Evolutionary conservation across 2,329 filamentous ascomycete genomes (phyloP).

Genomic region (Pyrenochaeta sp.): DNA sequence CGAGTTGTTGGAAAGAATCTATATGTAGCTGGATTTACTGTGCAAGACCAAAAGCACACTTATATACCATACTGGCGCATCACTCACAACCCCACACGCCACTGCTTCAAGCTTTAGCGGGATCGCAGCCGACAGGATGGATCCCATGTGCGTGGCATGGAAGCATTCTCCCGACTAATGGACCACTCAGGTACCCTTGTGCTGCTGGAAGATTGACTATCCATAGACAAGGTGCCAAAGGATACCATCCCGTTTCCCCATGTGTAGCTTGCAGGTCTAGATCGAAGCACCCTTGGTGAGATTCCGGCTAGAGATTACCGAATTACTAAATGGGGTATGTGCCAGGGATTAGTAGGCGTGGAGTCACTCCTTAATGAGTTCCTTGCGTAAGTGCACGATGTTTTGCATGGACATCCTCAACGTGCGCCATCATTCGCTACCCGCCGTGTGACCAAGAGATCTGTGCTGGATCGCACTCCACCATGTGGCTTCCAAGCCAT

Average conservation of each 20-base stretch:
- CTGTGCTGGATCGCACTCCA: constrained; percentile 16
- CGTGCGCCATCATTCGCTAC: constrained; percentile 15
- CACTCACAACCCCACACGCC: not conserved
- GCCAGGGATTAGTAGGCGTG: constrained; percentile 9
- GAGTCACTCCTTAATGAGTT: constrained; percentile 4
- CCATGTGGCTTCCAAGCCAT: constrained; percentile 13
- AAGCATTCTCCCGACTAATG: not conserved
- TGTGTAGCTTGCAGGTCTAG: constrained; percentile 13
- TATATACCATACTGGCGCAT: not conserved
- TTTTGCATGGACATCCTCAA: constrained; percentile 6
- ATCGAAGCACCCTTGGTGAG: constrained; percentile 8
- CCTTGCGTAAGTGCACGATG: constrained; percentile 10
- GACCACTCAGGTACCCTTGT: not conserved
- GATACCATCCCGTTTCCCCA: constrained; percentile 16
- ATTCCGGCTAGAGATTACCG: not conserved
- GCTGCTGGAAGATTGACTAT: constrained; percentile 4
- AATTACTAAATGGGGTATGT: constrained; percentile 12
- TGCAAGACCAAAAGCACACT: not conserved
- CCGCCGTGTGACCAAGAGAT: not conserved
- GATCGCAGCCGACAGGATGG: not conserved
- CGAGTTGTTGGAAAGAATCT: too few species aligned
- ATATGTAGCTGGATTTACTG: too few species aligned
- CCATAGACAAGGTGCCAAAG: constrained; percentile 9
- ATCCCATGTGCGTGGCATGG: not conserved
- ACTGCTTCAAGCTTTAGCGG: not conserved